Evolutionary conservation across 768 basidiomycete genomes (phyloP).

Genomic region (Podaxis mareebaensis): DNA sequence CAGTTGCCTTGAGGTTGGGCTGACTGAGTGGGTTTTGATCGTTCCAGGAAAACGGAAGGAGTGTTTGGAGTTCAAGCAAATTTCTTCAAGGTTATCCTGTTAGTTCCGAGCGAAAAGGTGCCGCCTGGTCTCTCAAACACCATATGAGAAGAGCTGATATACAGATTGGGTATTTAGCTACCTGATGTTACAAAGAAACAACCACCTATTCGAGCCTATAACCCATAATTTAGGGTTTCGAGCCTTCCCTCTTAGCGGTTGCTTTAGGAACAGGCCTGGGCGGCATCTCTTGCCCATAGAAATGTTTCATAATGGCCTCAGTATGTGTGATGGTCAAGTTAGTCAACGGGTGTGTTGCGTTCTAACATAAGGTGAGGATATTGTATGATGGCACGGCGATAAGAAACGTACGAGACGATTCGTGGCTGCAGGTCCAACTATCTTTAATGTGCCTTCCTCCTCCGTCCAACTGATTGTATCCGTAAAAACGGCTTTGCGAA

Average conservation of each 20-base stretch:
- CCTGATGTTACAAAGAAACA: background rate
- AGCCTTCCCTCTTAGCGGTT: background rate
- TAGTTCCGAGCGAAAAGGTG: too few relatives aligned
- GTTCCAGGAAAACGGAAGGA: too few relatives aligned
- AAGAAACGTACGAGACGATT: conserved; percentile 29
- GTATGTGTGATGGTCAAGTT: conserved; percentile 39
- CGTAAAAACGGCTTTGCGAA: conserved; percentile 24
- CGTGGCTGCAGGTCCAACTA: conserved; percentile 16
- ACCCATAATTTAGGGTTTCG: background rate
- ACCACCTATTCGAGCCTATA: background rate
- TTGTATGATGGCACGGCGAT: background rate
- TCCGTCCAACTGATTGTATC: conserved; percentile 33
- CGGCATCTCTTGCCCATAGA: conserved; percentile 23
- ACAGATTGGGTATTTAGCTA: background rate
- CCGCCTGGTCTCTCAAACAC: background rate
- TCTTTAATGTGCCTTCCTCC: conserved; percentile 25
- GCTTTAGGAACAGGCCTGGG: background rate
- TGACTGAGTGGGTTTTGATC: too few relatives aligned
- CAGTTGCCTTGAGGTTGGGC: too few relatives aligned
- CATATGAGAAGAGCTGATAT: background rate
- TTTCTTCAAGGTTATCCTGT: too few relatives aligned
- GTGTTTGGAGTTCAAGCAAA: too few relatives aligned
- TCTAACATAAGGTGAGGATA: conserved; percentile 18
- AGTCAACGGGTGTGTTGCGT: conserved; percentile 36
- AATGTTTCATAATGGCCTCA: conserved; percentile 30